Base-by-base conservation (phyloP, 2,329 filamentous ascomycete genomes). In the Claviceps fusiformis region DNA sequence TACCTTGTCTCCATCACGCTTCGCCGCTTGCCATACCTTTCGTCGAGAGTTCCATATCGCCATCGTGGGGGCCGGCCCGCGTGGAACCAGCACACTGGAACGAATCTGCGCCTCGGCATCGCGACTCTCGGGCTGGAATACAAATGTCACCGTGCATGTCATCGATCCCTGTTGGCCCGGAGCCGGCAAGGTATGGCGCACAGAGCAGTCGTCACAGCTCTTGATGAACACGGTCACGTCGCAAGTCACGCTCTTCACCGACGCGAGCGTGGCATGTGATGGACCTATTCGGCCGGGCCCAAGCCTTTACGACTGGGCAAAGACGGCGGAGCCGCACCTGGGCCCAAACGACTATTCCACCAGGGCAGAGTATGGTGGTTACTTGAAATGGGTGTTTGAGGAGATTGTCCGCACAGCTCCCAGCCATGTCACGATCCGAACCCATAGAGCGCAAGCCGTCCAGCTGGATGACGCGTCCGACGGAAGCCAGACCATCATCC, bases 161-260 rank as follows among this genome's bases (percentile, higher is more conserved):
- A 44, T 56, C 6, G 55, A 56, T 19, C 55, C 55, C 5, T 56
- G 27, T 7, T 29, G 51, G 8, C 55, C 52, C 1, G 55, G 55
- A 11, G 27, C 55, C 2, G 55, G 55, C 39, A 37, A 33, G 7
- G 55, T 56, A 19, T 56, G 55, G 55, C 55, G 55, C 6, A 56
- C 44, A 46, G 52, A 54, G 17, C 55, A 56, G 33, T 56, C 55
- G 24, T 43, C 55, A 9, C 43, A 56, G 19, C 55, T 56, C 17
- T 31, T 56, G 15, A 56, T 56, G 55, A 56, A 56, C 47, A 56
- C 55, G 8, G 55, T 56, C 6, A 54, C 55, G 15, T 56, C 55
- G 3, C 55, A 56, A 31, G 47, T 56, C 9, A 56, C 55, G 31
- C 52, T 56, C 9, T 56, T 50, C 46, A 56, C 55, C 1, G 55